Base-by-base conservation (phyloP, 176 grass and related monocot genomes). In the Rhynchospora tenuis region DNA sequence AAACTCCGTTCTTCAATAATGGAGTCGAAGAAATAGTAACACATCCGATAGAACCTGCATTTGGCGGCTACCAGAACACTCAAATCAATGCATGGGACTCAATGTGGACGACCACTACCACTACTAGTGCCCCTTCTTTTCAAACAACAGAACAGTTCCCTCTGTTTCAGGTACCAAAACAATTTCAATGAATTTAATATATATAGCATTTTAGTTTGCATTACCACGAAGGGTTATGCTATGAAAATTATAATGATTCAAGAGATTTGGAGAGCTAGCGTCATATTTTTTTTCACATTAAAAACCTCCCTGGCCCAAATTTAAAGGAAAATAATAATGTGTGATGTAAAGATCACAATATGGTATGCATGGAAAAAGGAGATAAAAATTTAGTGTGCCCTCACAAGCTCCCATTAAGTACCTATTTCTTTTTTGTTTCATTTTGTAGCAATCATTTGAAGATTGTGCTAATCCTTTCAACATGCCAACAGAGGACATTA, bases 81-180 rank as follows among this genome's bases (percentile, higher is more conserved):
- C 48, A 54, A 27, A 46, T 66, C 22, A 66, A 82, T 33, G 6
- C 23, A 1, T 81, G 38, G 20, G 57, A 81, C 11, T 20, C 28
- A 6, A 6, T 17, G 9, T 48, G 59, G 26, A 15, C 7, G 45
- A 38, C 5, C 1, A 33, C 33, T 31, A 60, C 9, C 8, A 73
- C 20, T 16, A 51, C 45, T 14, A 58, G 59, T 19, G 42, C 6
- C 10, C 23, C n/a, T 22, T 9, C 28, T 8, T 47, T 82, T 1
- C 11, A 20, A 4, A 59, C 78, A 80, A 28, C 26, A 5, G 56
- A 43, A 61, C 52, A 31, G 11, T 60, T 61, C 19, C 26, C 77
- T 80, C 54, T 26, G n/a, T 29, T 44, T 80, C 56, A 80, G 77
- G 77, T 80, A 44, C 12, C 4, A 4, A 74, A 74, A 46, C n/a